Evolutionary conservation across 2,329 filamentous ascomycete genomes (phyloP).

Genomic region (Neofusicoccum cordaticola): DNA sequence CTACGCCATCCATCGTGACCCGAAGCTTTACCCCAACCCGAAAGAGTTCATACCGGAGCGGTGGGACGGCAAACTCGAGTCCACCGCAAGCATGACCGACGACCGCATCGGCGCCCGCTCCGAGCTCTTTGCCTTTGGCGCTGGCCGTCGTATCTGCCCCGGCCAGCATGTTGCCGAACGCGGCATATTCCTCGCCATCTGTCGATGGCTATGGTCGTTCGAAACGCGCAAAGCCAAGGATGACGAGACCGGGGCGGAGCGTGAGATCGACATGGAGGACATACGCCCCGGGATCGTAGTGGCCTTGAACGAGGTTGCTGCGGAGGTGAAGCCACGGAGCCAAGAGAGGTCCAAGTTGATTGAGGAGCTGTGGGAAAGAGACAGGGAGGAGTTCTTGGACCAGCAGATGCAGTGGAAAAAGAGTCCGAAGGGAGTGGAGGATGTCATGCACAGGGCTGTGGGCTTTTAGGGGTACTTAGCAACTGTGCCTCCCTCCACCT

Average conservation of each 20-base stretch:
- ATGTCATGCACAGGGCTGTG: not conserved
- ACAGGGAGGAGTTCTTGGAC: slow-evolving; percentile 20
- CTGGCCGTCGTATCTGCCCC: slow-evolving; percentile 37
- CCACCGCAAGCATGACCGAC: slow-evolving; percentile 20
- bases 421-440: slow-evolving; percentile 21
- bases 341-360: slow-evolving; percentile 11
- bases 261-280: not conserved
- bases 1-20: slow-evolving; percentile 34
- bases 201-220: slow-evolving; percentile 35
- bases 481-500: too few species aligned
- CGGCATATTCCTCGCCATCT: slow-evolving; percentile 29
- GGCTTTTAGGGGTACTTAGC: not conserved
- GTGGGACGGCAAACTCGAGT: slow-evolving; percentile 21
- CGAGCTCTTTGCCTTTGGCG: slow-evolving; percentile 38
- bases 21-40: slow-evolving; percentile 12
- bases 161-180: slow-evolving; percentile 38
- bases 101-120: slow-evolving; percentile 21
- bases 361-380: slow-evolving; percentile 21
- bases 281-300: slow-evolving; percentile 23
- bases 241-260: slow-evolving; percentile 4
- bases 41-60: slow-evolving; percentile 19
- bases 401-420: slow-evolving; percentile 22
- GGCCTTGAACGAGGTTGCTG: slow-evolving; percentile 21
- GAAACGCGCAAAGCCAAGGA: slow-evolving; percentile 18
- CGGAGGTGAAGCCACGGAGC: slow-evolving; percentile 21